These are phyloP conservation scores for Erigeron canadensis DNA, from an alignment of 129 eudicot species.

Conservation along the genomic window DNA sequence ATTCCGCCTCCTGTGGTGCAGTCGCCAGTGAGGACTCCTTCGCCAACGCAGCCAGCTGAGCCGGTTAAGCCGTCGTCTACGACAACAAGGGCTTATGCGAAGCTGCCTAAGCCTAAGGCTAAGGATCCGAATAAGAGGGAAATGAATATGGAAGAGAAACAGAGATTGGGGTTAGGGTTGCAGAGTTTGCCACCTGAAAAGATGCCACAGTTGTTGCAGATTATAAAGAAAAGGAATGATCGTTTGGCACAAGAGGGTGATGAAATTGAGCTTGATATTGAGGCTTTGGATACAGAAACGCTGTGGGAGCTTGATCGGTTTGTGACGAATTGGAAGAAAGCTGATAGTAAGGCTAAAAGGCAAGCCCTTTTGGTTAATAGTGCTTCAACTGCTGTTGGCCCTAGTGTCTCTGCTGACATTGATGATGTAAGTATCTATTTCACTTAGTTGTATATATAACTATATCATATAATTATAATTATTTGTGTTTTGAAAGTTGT, in stretches of 20 bases:
- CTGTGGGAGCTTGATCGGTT: constrained; percentile 95
- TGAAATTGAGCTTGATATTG: constrained; percentile 94
- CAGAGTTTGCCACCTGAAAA: constrained; percentile 86
- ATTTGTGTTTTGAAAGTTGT: background rate
- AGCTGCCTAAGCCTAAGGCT: constrained; percentile 85
- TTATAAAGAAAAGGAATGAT: constrained; percentile 69
- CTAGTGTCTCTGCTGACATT: constrained; percentile 38
- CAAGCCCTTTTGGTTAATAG: constrained; percentile 61
- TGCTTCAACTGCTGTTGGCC: constrained; percentile 21
- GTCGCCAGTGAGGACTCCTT: constrained; percentile 47
- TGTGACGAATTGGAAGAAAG: constrained; percentile 89
- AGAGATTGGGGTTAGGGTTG: constrained; percentile 73
- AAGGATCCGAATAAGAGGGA: constrained; percentile 82
- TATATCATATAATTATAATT: background rate
- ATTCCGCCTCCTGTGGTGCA: constrained; percentile 31
- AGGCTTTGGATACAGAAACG: constrained; percentile 78
- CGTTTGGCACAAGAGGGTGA: constrained; percentile 84
- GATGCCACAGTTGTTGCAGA: constrained; percentile 89
- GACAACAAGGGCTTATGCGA: constrained; percentile 31
- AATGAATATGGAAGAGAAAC: constrained; percentile 92
- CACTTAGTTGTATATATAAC: too few relatives aligned
- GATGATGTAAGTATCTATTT: constrained; percentile 71
- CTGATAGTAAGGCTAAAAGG: constrained; percentile 76
- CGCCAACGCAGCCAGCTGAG: constrained; percentile 56
- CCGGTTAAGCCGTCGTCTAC: constrained; percentile 33